A percentile compares a stretch with the other conserved stretches of the same genome.
Conservation (phyloP, 768 basidiomycete species). For the Tylopilus rubrobrunneus region DNA sequence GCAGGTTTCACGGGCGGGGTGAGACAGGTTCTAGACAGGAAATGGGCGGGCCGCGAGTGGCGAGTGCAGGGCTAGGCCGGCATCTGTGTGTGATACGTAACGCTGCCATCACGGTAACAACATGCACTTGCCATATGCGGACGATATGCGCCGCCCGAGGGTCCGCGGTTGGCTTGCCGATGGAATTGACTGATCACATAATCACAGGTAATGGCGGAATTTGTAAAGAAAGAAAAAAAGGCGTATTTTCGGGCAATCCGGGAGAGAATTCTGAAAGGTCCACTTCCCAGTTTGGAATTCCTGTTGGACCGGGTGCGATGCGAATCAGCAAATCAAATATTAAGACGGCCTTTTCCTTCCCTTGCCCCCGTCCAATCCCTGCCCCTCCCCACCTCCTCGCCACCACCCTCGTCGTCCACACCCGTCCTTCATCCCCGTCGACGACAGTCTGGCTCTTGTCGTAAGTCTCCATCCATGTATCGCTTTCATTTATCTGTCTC, state of each 20-base stretch:
- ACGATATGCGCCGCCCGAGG: constrained; percentile 24
- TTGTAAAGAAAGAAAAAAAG: constrained; percentile 23
- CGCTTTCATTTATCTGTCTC: constrained; percentile 18
- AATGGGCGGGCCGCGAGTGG: constrained; percentile 20
- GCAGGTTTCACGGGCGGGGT: constrained; percentile 14
- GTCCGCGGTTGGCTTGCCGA: constrained; percentile 31
- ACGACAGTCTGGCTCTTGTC: background rate
- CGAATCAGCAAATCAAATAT: constrained; percentile 38
- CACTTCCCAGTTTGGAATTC: constrained; percentile 14
- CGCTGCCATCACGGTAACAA: constrained; percentile 24
- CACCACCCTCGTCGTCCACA: constrained; percentile 16
- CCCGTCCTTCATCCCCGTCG: background rate
- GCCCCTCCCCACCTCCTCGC: constrained; percentile 19
- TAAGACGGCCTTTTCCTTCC: constrained; percentile 30
- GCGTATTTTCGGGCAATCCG: constrained; percentile 27
- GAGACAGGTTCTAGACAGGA: constrained; percentile 6
- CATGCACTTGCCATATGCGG: constrained; percentile 19
- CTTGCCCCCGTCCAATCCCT: constrained; percentile 23
- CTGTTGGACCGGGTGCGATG: constrained; percentile 29
- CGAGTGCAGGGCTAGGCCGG: constrained; percentile 25
- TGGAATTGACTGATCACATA: constrained; percentile 23
- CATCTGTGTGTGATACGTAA: constrained; percentile 17
- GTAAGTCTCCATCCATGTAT: constrained; percentile 8
- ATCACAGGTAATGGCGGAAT: constrained; percentile 30
- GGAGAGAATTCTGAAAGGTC: constrained; percentile 13